A percentile compares a stretch with the other conserved stretches of the same genome.
Conservation (phyloP, 2,329 filamentous ascomycete species). For the Xylariomycetidae sp. region DNA sequence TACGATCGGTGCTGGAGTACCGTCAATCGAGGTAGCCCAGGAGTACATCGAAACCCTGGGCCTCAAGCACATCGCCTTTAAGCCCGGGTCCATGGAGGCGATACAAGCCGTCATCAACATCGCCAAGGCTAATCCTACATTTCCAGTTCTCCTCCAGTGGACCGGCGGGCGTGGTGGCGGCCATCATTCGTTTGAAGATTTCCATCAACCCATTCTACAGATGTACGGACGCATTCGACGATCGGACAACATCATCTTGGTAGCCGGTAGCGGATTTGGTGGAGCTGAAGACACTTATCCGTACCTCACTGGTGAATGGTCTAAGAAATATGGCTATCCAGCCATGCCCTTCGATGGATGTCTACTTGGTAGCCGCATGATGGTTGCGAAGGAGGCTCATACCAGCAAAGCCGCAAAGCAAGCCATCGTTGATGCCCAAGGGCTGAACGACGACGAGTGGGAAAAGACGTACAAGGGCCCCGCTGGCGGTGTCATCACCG, state of each 20-base stretch:
- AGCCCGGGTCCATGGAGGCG: conserved; percentile 82
- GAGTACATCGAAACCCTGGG: conserved; percentile 92
- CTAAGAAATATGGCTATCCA: conserved; percentile 79
- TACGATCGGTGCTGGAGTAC: conserved; percentile 89
- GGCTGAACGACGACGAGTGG: conserved; percentile 79
- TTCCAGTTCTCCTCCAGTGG: conserved; percentile 93
- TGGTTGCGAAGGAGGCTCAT: conserved; percentile 89
- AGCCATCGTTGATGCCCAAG: conserved; percentile 81
- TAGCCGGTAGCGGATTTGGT: conserved; percentile 89
- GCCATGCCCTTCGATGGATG: conserved; percentile 93
- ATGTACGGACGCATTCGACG: conserved; percentile 89
- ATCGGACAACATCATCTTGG: conserved; percentile 79
- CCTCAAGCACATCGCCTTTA: conserved; percentile 90
- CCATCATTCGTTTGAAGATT: conserved; percentile 93
- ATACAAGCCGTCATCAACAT: conserved; percentile 91
- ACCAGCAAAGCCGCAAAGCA: conserved; percentile 85
- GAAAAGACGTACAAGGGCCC: conserved; percentile 90
- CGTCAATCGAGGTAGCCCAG: conserved; percentile 86
- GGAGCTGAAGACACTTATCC: conserved; percentile 87
- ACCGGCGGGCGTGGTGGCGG: conserved; percentile 91
- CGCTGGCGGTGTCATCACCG: conserved; percentile 90
- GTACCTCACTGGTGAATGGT: conserved; percentile 86
- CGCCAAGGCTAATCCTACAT: conserved; percentile 86
- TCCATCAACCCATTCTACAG: conserved; percentile 84
- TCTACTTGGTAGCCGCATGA: conserved; percentile 87